A percentile compares a stretch with the other conserved stretches of the same genome.
Evolutionary conservation across 345 rosid species (phyloP).

Genomic region (Ailanthus altissimus): DNA sequence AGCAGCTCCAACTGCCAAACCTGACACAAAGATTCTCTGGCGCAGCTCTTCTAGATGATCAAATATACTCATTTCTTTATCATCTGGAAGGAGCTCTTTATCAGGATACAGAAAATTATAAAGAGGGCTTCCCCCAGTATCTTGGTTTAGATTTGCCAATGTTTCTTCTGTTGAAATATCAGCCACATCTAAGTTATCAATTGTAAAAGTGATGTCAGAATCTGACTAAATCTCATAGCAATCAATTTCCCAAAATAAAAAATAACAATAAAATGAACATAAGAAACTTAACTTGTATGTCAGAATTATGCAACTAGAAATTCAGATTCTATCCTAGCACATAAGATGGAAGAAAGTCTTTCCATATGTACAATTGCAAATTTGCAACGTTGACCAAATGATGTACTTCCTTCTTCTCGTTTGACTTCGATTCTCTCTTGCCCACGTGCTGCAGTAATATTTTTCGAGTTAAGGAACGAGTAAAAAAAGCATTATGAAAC

Average conservation of each 20-base stretch:
- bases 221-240: constrained; percentile 1
- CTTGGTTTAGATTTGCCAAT: constrained; percentile 38
- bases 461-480: no score
- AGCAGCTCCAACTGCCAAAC: constrained; percentile 91
- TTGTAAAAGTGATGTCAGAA: constrained; percentile 20
- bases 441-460: no score
- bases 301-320: constrained; percentile 5
- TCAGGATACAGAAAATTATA: constrained; percentile 83
- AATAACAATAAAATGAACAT: constrained; percentile 1
- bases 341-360: not conserved
- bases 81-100: constrained; percentile 93
- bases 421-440: no score
- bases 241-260: not conserved
- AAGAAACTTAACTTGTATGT: constrained; percentile 1
- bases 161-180: constrained; percentile 37
- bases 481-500: no score
- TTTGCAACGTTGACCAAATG: not conserved
- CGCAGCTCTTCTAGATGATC: constrained; percentile 97
- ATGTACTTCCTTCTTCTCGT: no score
- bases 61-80: constrained; percentile 91
- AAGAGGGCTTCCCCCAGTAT: constrained; percentile 42
- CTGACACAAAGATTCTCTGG: constrained; percentile 82
- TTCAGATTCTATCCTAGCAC: not conserved
- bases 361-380: not conserved
- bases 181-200: constrained; percentile 36